Evolutionary conservation across 306 rosid genomes (phyloP).

Genomic region (Quercus berberidifolia): DNA sequence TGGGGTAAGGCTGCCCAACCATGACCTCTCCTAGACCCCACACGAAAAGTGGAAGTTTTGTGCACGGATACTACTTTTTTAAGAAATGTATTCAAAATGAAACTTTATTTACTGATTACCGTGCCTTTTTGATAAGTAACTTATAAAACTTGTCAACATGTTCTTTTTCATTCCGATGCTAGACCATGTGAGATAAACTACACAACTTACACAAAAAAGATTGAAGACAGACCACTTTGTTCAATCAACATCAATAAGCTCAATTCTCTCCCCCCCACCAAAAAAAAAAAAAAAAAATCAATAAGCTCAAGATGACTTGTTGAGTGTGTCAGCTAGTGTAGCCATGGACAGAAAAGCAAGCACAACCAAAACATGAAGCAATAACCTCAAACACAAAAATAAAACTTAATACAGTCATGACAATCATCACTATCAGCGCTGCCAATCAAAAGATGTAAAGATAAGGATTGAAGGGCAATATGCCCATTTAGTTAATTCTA

Average conservation of each 20-base stretch:
- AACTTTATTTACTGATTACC: background rate
- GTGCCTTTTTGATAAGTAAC: no score
- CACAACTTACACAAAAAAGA: background rate
- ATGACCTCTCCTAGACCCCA: no score
- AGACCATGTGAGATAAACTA: background rate
- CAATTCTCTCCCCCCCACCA: no score
- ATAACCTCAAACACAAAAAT: conserved; percentile 11
- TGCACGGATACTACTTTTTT: no score
- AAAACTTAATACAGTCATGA: background rate
- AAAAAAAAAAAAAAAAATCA: no score
- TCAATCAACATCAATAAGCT: background rate
- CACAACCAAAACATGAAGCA: background rate
- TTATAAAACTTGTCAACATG: background rate
- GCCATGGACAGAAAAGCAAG: background rate
- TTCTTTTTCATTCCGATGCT: background rate
- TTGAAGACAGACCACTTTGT: background rate
- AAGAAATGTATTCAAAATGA: background rate
- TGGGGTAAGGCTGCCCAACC: no score
- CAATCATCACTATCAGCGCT: background rate
- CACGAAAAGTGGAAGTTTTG: no score
- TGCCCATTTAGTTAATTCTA: background rate
- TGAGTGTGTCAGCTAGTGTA: background rate
- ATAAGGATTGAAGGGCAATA: background rate
- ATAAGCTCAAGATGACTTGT: background rate
- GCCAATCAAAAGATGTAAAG: background rate